Base-by-base conservation (phyloP, 768 basidiomycete species). In the Rhizopogon sp. region DNA sequence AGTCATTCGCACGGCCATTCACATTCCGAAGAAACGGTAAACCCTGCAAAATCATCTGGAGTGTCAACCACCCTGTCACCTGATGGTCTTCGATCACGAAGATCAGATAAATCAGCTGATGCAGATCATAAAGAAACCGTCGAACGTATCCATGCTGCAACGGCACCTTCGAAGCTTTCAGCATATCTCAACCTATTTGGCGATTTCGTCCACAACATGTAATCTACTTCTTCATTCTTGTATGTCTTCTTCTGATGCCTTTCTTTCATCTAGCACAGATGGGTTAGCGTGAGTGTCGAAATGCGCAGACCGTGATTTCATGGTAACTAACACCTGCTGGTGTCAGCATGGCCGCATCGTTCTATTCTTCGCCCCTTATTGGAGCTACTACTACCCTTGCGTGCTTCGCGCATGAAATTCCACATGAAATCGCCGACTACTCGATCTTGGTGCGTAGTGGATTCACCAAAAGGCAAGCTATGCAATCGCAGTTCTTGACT, bases 361-460 rank as follows among this genome's bases (percentile, higher is more conserved):
- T 95, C 76, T 95, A 95, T 68, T 92, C 91, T n/a, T 91, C 90
- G 35, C 93, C 93, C 3, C 75, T 93, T 55, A 91, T 96, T 58
- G 93, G 93, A 42, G 93, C 93, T 37, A 94, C 93, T 42, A 95
- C 93, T 3, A 93, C 93, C n/a, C 79, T 96, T 44, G 93, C 93
- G 25, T 95, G 93, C 66, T 96, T 95, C 65, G 91, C 90, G 2
- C 92, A 96, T 68, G 93, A 96, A 71, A 95, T 96, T 52, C 93
- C 93, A 16, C 93, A 96, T 64, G 92, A 96, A 77, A 95, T 96
- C 58, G 93, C 93, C n/a, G 93, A 95, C 68, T 95, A 94, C 65
- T 93, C 90, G n/a, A 94, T 95, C 60, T 76, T 94, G 37, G 82
- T 94, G 46, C 85, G 89, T 41, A 91, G 89, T 62, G 93, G 93